Percentiles rank a stretch among this genome's conserved stretches.
These are phyloP conservation scores for Prinsepia uniflora DNA, from an alignment of 306 rosid species.

Conservation along the genomic window DNA sequence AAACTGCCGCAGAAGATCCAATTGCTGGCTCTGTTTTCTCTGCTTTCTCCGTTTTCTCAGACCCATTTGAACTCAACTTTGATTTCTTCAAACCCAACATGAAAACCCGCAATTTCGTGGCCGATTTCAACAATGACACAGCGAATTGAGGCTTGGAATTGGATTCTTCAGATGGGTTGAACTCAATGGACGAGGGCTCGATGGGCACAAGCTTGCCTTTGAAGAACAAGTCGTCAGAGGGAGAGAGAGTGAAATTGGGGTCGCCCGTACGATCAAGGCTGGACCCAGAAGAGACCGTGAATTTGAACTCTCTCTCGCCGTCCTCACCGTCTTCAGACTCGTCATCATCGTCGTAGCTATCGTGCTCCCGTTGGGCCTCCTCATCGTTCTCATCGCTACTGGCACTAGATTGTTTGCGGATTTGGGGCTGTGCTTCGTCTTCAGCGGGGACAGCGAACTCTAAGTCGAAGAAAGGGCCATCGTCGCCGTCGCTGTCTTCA, in stretches of 20 bases:
- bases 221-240: conserved; percentile 66
- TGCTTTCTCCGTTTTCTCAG: conserved; percentile 25
- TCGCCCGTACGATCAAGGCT: conserved; percentile 63
- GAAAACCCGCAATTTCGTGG: conserved; percentile 78
- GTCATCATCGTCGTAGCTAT: conserved; percentile 16
- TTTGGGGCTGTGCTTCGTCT: conserved; percentile 31
- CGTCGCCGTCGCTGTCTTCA: conserved; percentile 38
- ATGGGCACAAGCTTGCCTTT: conserved; percentile 70
- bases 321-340: conserved; percentile 26
- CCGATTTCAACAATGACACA: conserved; percentile 69
- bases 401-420: neutral
- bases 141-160: conserved; percentile 59
- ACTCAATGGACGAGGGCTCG: conserved; percentile 43
- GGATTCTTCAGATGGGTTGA: conserved; percentile 49
- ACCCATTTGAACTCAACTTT: conserved; percentile 28
- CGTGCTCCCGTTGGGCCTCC: conserved; percentile 12
- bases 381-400: conserved; percentile 19
- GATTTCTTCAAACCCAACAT: conserved; percentile 70
- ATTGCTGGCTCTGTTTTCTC: conserved; percentile 30
- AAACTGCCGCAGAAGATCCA: conserved; percentile 17
- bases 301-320: conserved; percentile 59
- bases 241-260: conserved; percentile 63
- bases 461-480: conserved; percentile 90
- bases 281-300: conserved; percentile 67
- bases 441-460: conserved; percentile 73